Evolutionary conservation across 1,284 basidiomycete genomes (phyloP), one percentile per base, ranked within the genome.

Genomic region (Boletellus sp.): DNA sequence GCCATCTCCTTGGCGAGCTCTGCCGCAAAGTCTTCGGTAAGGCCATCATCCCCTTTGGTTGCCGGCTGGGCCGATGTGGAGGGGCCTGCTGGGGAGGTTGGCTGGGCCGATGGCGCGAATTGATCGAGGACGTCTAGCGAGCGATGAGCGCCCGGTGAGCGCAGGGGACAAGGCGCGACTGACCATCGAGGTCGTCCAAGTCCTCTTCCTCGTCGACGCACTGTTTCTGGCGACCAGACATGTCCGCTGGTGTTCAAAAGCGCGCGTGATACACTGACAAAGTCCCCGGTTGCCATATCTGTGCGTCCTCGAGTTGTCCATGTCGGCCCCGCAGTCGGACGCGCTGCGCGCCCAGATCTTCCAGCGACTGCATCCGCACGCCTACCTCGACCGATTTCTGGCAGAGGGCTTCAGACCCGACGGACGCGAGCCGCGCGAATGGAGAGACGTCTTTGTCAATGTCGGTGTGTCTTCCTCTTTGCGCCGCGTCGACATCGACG

Each of bases 1-100:
- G 93, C 90, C 93, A 97, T 96, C 30, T 83, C 88, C 63, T 81
- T 77, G 7, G 86, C 83, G 41, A 97, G 76, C 63, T 91, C 85
- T 70, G 55, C 67, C 65, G 53, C 65, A 62, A 62, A 70, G 8
- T 55, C 60, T 38, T 50, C n/a, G 49, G 44, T 30, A 56, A 55
- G 37, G 56, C 53, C 45, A 11, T 67, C 50, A 8, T 63, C 40
- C 2, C 67, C 47, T 10, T 68, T 56, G 2, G 70, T 35, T 0
- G 63, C 52, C 5, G 71, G 59, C 1, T 67, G 54, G 13, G 67
- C 55, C 6, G 67, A 58, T 57, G 69, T 50, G 19, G 72, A 62
- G 41, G 63, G 56, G 46, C 36, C 51, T 62, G 61, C 30, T 32
- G 61, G 63, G 30, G 54, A 59, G 30, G 42, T 41, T 12, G 63